phyloP scores from a whole-genome alignment of 176 grass and related monocot genomes.

The Cenchrus americanus region DNA sequence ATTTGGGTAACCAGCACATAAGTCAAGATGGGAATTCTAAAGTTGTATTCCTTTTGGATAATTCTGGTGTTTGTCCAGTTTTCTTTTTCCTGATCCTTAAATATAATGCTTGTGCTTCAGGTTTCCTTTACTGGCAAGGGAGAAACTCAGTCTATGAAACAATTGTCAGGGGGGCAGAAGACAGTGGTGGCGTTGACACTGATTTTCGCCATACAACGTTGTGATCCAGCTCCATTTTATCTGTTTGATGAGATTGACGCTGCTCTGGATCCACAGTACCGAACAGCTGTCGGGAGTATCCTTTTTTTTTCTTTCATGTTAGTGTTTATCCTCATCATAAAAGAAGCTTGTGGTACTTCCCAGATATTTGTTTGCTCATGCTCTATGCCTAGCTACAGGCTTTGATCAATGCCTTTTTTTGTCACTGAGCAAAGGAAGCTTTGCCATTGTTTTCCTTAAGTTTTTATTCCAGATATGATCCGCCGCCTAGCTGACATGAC shows the following conservation, averaged over 20 bases:
- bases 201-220: conserved; percentile 97
- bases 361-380: conserved; percentile 15
- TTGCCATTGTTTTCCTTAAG: conserved; percentile 53
- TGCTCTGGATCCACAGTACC: conserved; percentile 93
- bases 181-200: conserved; percentile 93
- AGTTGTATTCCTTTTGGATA: conserved; percentile 9
- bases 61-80: conserved; percentile 9
- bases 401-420: not conserved
- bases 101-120: conserved; percentile 47
- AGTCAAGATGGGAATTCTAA: not conserved
- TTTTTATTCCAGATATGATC: conserved; percentile 73
- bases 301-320: conserved; percentile 47
- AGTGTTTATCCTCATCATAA: not conserved
- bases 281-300: conserved; percentile 97
- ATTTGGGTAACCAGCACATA: conserved; percentile 1
- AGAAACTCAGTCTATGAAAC: conserved; percentile 98
- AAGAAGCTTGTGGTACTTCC: not conserved
- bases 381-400: not conserved
- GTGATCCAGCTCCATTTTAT: conserved; percentile 97
- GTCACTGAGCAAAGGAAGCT: not conserved
- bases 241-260: conserved; percentile 99
- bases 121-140: conserved; percentile 99
- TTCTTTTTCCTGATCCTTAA: conserved; percentile 24
- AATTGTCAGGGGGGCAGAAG: conserved; percentile 96
- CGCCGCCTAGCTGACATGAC: conserved; percentile 72